Base-by-base conservation (phyloP, 1,284 basidiomycete species). In the Marasmius fiardii region DNA sequence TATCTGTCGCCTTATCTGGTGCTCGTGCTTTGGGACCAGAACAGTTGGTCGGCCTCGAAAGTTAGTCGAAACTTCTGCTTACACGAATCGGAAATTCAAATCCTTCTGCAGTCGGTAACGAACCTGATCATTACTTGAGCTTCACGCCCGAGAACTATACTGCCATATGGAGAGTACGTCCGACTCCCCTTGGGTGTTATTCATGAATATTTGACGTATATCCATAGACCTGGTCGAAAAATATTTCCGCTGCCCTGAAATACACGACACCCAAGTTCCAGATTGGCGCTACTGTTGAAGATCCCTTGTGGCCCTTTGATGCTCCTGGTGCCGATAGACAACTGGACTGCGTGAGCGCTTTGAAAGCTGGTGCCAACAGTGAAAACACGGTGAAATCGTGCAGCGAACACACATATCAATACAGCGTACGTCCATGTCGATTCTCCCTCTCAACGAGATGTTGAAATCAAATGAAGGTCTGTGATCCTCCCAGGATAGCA, bases 321-420 rank as follows among this genome's bases (percentile, higher is more conserved):
- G 67, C 72, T 0, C 63, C 76, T 4, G 69, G 68, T n/a, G 78
- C 76, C 28, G 66, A 69, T 10, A 69, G 70, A 4, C 71, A 73
- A 47, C 67, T 80, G 23, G 74, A 76, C 52, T 79, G 79, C 52
- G 73, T 73, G 26, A 80, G 76, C 51, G 71, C 76, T 12, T 63
- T 80, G 18, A 72, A 71, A 43, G 74, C 76, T 41, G 78, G 79
- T 43, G 74, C 71, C 2, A 69, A 78, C 52, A 60, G 63, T 12
- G 71, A 66, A 35, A 63, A 67, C 45, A 74, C 74, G 12, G 74
- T 75, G 11, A 71, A 68, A 48, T 70, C 66, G 4, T 80, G 78
- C 59, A 78, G 76, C 57, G 79, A 79, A 61, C 76, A 79, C 54
- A 78, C 77, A 0, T 79, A 79, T 58, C 78, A 80, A 56, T 80